Evolutionary conservation across 768 basidiomycete species (phyloP).

Genomic region (Tricholoma sp.): DNA sequence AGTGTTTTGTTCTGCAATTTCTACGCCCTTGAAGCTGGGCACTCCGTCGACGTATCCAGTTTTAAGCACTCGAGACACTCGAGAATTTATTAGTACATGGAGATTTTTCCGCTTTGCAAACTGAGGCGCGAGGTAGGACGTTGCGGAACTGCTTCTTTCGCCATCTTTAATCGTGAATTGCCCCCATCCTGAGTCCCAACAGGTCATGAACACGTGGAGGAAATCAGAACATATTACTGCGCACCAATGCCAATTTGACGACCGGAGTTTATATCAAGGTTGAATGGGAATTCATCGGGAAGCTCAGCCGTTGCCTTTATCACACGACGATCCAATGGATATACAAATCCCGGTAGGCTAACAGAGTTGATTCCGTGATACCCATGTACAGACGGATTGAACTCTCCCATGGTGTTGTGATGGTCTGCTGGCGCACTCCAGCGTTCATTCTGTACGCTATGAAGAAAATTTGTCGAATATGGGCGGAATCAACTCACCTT

Average conservation of each 20-base stretch:
- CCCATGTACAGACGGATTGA: constrained; percentile 24
- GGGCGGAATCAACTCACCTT: constrained; percentile 7
- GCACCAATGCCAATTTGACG: constrained; percentile 34
- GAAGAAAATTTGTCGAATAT: neutral
- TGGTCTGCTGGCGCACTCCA: constrained; percentile 22
- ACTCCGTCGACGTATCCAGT: neutral
- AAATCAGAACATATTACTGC: constrained; percentile 1
- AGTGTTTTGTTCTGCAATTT: neutral
- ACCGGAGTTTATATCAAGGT: constrained; percentile 39
- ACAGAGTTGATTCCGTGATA: constrained; percentile 22
- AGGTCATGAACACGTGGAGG: neutral
- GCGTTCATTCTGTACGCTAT: constrained; percentile 20
- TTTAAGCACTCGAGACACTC: constrained; percentile 18
- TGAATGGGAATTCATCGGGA: constrained; percentile 32
- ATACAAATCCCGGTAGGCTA: constrained; percentile 19
- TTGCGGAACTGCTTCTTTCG: constrained; percentile 15
- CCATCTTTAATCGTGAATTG: constrained; percentile 10
- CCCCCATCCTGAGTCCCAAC: constrained; percentile 9
- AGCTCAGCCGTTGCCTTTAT: constrained; percentile 29
- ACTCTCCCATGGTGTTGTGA: constrained; percentile 27
- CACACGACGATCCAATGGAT: constrained; percentile 25
- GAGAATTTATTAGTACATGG: constrained; percentile 19
- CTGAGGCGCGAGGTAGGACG: constrained; percentile 16
- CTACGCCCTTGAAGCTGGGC: neutral
- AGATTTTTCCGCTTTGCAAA: constrained; percentile 20